Evolutionary conservation across 2,329 filamentous ascomycete genomes (phyloP).

Genomic region (Cercospora beticola): DNA sequence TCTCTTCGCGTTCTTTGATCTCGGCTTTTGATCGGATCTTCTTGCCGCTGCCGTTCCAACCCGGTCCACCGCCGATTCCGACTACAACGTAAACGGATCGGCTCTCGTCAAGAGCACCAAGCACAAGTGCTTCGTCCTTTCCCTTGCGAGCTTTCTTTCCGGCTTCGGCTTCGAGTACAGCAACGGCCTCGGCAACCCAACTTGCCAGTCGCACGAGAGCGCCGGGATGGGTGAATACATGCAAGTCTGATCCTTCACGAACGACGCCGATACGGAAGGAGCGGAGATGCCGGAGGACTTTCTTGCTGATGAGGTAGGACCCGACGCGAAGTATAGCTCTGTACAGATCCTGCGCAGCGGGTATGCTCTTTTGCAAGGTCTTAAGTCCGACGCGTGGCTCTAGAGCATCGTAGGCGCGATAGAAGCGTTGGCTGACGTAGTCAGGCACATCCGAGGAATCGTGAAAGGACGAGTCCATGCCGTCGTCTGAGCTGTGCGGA

Average conservation of each 20-base stretch:
- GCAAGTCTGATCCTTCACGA: slow-evolving; percentile 87
- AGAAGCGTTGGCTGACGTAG: slow-evolving; percentile 54
- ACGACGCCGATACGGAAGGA: slow-evolving; percentile 95
- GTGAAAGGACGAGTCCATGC: slow-evolving; percentile 25
- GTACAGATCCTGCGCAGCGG: slow-evolving; percentile 84
- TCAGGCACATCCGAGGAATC: slow-evolving; percentile 40
- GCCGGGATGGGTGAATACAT: slow-evolving; percentile 88
- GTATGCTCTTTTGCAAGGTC: slow-evolving; percentile 71
- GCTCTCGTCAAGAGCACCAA: slow-evolving; percentile 84
- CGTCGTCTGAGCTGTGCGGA: slow-evolving; percentile 36
- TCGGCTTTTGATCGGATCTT: slow-evolving; percentile 43
- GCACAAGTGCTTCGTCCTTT: slow-evolving; percentile 73
- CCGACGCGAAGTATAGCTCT: slow-evolving; percentile 91
- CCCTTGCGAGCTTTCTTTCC: slow-evolving; percentile 58
- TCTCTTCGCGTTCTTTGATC: slow-evolving; percentile 59
- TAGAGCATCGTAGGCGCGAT: slow-evolving; percentile 60
- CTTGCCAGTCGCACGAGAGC: slow-evolving; percentile 90
- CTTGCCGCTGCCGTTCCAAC: slow-evolving; percentile 60
- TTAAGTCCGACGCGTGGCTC: slow-evolving; percentile 61
- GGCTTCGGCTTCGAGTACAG: slow-evolving; percentile 82
- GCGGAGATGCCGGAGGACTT: slow-evolving; percentile 86
- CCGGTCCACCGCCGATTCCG: slow-evolving; percentile 83
- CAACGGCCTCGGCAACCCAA: slow-evolving; percentile 90
- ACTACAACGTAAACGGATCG: slow-evolving; percentile 89
- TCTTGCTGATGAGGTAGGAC: slow-evolving; percentile 86